Base-by-base conservation (phyloP, 192 early-diverging fungal genomes). In the Polychytrium aggregatum region DNA sequence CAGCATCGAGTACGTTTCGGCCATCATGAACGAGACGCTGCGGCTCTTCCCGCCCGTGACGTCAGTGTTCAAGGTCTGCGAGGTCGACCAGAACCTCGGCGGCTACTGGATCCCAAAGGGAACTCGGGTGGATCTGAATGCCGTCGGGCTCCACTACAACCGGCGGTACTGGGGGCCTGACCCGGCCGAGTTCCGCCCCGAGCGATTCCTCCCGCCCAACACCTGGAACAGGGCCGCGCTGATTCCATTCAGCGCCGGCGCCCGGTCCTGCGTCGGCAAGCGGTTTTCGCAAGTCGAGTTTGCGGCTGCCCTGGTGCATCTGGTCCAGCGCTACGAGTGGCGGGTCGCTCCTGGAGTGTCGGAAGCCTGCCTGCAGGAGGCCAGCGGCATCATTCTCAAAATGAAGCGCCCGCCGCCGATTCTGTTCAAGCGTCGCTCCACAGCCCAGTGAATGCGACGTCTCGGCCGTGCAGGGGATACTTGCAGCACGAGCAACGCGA, bases 11-110 rank as follows among this genome's bases (percentile, higher is more conserved):
- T n/a, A n/a, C n/a, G n/a, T n/a, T n/a, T n/a, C n/a, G 56, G 60
- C 65, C 3, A 24, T 60, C 29, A 58, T 68, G 60, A 62, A 68
- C 45, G 65, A 68, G 52, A 53, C 57, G 5, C 46, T 68, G 26
- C 52, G 65, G 1, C n/a, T 50, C 29, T 57, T 37, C 36, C 60
- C 65, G 9, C 55, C 53, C 13, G 61, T 64, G 21, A 13, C 37
- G 10, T 44, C 7, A 3, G 44, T 67, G 22, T 59, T 59, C 33
- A 62, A 62, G 41, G 53, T 17, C 27, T 46, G 46, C 1, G 40
- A n/a, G n/a, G n/a, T n/a, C n/a, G n/a, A 64, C n/a, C 29, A 27
- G 22, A 33, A 34, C 20, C 38, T 55, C 3, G 49, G 49, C 24
- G 22, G 20, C n/a, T 49, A 37, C 14, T 24, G 30, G 16, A 46